phyloP scores from a whole-genome alignment of 192 early-diverging fungal species.

The Rhizophagus clarus region DNA sequence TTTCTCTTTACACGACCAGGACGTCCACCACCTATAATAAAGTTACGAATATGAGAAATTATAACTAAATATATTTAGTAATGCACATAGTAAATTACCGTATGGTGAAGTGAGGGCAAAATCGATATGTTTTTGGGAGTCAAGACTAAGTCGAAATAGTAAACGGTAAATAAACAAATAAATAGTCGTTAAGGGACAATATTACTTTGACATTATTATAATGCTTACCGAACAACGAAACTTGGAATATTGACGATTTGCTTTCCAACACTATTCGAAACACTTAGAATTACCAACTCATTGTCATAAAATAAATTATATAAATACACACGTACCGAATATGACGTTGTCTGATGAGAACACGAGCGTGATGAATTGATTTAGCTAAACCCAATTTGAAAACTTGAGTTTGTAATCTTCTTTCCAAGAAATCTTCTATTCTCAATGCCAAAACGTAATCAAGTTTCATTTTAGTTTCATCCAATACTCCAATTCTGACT shows the following conservation, averaged over 20 bases:
- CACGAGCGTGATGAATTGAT: constrained; percentile 99
- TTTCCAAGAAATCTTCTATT: constrained; percentile 99
- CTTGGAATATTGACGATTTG: constrained; percentile 96
- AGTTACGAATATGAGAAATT: constrained; percentile 53
- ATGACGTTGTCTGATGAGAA: constrained; percentile 97
- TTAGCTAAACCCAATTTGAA: constrained; percentile 97
- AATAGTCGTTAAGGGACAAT: constrained; percentile 58
- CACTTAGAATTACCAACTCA: background rate
- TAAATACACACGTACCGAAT: constrained; percentile 65
- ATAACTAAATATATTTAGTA: constrained; percentile 48
- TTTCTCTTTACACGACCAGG: constrained; percentile 97
- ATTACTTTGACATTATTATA: constrained; percentile 46
- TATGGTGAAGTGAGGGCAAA: constrained; percentile 74
- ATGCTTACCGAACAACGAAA: constrained; percentile 90
- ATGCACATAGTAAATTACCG: constrained; percentile 84
- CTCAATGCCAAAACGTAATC: constrained; percentile 98
- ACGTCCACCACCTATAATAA: constrained; percentile 97
- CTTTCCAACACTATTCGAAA: constrained; percentile 78
- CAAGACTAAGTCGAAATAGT: constrained; percentile 34
- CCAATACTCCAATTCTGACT: constrained; percentile 97
- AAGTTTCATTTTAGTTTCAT: constrained; percentile 96
- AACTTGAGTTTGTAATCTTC: constrained; percentile 96
- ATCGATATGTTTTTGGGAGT: constrained; percentile 66
- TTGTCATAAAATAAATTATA: background rate
- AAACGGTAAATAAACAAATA: background rate